Percentiles rank a stretch among this genome's conserved stretches.
Conservation (phyloP, 1,284 basidiomycete genomes). For the Neotropicomus parvogracilis region DNA sequence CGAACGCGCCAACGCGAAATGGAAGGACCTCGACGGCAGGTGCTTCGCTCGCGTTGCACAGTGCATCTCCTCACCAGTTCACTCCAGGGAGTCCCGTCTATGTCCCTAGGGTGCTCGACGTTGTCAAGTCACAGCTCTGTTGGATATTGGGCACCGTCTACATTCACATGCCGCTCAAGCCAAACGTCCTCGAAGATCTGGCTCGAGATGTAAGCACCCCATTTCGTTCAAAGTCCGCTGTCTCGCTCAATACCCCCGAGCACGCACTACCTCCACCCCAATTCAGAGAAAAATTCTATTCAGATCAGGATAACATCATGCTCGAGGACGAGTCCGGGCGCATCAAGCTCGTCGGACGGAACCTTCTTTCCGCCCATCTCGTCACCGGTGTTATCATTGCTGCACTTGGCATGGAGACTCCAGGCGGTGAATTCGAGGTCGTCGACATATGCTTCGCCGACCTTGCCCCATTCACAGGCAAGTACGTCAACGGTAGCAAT, state of each 20-base stretch:
- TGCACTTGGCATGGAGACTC: slow-evolving; percentile 86
- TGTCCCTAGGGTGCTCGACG: slow-evolving; percentile 84
- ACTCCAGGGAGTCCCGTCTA: slow-evolving; percentile 64
- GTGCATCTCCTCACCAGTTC: slow-evolving; percentile 9
- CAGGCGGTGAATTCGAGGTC: slow-evolving; percentile 90
- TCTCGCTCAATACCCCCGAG: slow-evolving; percentile 39
- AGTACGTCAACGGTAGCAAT: slow-evolving; percentile 31
- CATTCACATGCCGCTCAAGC: slow-evolving; percentile 97
- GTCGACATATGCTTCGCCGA: slow-evolving; percentile 87
- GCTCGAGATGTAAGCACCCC: slow-evolving; percentile 77
- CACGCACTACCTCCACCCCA: slow-evolving; percentile 87
- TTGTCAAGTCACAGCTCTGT: slow-evolving; percentile 80
- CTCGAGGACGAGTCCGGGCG: slow-evolving; percentile 96
- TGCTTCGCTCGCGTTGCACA: slow-evolving; percentile 4
- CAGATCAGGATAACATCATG: slow-evolving; percentile 77
- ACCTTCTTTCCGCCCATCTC: slow-evolving; percentile 50
- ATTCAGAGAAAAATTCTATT: slow-evolving; percentile 70
- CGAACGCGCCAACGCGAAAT: slow-evolving; percentile 58
- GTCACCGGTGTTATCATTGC: slow-evolving; percentile 92
- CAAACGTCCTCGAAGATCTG: slow-evolving; percentile 94
- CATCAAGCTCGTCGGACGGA: slow-evolving; percentile 81
- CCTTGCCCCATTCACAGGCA: slow-evolving; percentile 53
- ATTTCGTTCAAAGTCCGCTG: not conserved
- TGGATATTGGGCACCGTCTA: slow-evolving; percentile 95
- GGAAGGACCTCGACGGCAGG: slow-evolving; percentile 50